phyloP scores from a whole-genome alignment of 306 rosid genomes.

The Quercus variabilis region DNA sequence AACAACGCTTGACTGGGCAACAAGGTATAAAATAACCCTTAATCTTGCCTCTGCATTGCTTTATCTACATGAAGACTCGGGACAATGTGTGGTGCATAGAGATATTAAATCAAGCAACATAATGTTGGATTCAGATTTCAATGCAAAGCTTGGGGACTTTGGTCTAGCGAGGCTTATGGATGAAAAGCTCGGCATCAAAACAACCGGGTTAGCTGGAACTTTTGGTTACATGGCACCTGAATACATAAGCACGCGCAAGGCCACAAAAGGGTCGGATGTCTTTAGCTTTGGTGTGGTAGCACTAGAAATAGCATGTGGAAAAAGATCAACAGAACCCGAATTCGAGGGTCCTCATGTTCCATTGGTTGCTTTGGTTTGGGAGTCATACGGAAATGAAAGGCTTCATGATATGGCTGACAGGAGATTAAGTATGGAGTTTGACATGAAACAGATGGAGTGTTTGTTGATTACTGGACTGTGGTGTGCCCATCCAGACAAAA shows the following conservation, averaged over 20 bases:
- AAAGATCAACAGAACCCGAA: constrained; percentile 17
- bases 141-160: constrained; percentile 41
- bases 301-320: constrained; percentile 37
- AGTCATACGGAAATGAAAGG: constrained; percentile 25
- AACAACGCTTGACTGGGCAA: constrained; percentile 20
- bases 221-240: constrained; percentile 49
- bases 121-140: constrained; percentile 42
- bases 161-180: constrained; percentile 43
- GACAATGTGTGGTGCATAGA: constrained; percentile 42
- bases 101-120: constrained; percentile 52
- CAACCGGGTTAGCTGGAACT: constrained; percentile 28
- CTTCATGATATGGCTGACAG: constrained; percentile 24
- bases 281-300: constrained; percentile 38
- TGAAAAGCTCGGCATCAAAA: constrained; percentile 31
- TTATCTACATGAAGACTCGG: constrained; percentile 45
- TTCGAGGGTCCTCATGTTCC: constrained; percentile 12
- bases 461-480: constrained; percentile 40
- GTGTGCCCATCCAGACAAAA: constrained; percentile 39
- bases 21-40: constrained; percentile 30
- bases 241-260: constrained; percentile 28
- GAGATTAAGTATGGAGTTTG: constrained; percentile 21
- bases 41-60: constrained; percentile 38
- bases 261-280: constrained; percentile 32
- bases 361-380: constrained; percentile 46
- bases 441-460: constrained; percentile 26